These are phyloP conservation scores for Talaromyces atroroseus DNA, from an alignment of 2,329 filamentous ascomycete species.

Conservation along the genomic window DNA sequence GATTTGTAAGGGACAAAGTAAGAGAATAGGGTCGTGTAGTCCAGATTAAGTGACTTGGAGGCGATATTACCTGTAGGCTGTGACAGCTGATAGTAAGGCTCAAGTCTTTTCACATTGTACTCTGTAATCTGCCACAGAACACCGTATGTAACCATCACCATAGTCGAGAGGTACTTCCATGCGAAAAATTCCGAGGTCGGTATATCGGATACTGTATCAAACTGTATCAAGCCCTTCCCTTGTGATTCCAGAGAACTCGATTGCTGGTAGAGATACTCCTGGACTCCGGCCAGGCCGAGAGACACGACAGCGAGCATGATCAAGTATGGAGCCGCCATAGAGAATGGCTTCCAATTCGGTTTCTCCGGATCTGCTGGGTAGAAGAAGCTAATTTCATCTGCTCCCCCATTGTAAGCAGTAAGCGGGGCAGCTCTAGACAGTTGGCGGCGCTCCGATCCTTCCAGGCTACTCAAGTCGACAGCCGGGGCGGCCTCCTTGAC, in stretches of 20 bases:
- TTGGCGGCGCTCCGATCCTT: constrained; percentile 19
- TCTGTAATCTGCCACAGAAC: constrained; percentile 48
- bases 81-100: constrained; percentile 44
- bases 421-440: not conserved
- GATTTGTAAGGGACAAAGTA: constrained; percentile 45
- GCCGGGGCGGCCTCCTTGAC: constrained; percentile 29
- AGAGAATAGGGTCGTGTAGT: constrained; percentile 45
- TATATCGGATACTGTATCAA: constrained; percentile 24
- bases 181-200: constrained; percentile 27
- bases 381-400: constrained; percentile 29
- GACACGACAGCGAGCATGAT: constrained; percentile 26
- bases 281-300: constrained; percentile 26
- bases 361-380: constrained; percentile 29
- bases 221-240: constrained; percentile 29
- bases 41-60: constrained; percentile 41
- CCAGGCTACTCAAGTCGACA: constrained; percentile 41
- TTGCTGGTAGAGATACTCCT: constrained; percentile 29
- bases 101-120: constrained; percentile 47
- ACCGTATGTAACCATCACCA: constrained; percentile 45
- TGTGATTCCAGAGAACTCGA: constrained; percentile 25
- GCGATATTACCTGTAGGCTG: constrained; percentile 28
- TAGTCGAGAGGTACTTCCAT: constrained; percentile 40
- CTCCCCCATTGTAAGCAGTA: constrained; percentile 17
- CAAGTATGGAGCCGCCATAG: constrained; percentile 29
- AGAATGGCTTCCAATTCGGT: constrained; percentile 33